These are phyloP conservation scores for Seminavis robusta DNA, from an alignment of 108 stramenopile species.

Conservation along the genomic window DNA sequence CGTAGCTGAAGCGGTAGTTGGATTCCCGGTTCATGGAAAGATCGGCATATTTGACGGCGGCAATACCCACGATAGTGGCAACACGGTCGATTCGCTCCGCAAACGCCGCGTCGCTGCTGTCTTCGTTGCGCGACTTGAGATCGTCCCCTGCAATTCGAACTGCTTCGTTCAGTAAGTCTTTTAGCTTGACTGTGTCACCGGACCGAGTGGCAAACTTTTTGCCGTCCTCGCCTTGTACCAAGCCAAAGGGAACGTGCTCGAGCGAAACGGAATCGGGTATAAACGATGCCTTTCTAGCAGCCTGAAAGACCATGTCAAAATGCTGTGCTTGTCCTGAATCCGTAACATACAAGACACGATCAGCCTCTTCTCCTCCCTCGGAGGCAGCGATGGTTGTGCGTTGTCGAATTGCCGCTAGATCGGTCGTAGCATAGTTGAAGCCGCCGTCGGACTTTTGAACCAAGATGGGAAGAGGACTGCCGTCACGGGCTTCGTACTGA, in stretches of 20 bases:
- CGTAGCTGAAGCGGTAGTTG: constrained; percentile 98
- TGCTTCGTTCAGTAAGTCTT: constrained; percentile 95
- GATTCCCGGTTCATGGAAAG: constrained; percentile 95
- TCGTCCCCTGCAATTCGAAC: constrained; percentile 84
- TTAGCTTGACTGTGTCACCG: constrained; percentile 96
- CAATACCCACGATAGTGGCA: constrained; percentile 91
- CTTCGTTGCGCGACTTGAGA: constrained; percentile 56
- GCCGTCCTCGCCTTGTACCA: constrained; percentile 98
- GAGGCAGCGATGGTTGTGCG: constrained; percentile 51
- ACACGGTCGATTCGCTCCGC: constrained; percentile 52
- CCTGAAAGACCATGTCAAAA: constrained; percentile 93
- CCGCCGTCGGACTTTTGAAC: constrained; percentile 97
- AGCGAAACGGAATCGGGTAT: constrained; percentile 55
- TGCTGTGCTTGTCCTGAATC: constrained; percentile 96
- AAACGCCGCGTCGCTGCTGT: constrained; percentile 30
- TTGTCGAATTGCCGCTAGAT: constrained; percentile 94
- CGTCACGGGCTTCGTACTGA: constrained; percentile 74
- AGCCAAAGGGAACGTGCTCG: constrained; percentile 97
- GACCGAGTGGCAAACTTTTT: constrained; percentile 98
- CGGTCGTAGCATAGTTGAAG: constrained; percentile 98
- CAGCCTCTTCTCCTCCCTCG: constrained; percentile 76
- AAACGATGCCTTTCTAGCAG: constrained; percentile 80
- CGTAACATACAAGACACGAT: constrained; percentile 91
- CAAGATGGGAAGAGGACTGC: constrained; percentile 84
- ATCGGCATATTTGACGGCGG: constrained; percentile 99